phyloP scores from a whole-genome alignment of 2,329 filamentous ascomycete genomes.

The Arthrinium puccinioides region DNA sequence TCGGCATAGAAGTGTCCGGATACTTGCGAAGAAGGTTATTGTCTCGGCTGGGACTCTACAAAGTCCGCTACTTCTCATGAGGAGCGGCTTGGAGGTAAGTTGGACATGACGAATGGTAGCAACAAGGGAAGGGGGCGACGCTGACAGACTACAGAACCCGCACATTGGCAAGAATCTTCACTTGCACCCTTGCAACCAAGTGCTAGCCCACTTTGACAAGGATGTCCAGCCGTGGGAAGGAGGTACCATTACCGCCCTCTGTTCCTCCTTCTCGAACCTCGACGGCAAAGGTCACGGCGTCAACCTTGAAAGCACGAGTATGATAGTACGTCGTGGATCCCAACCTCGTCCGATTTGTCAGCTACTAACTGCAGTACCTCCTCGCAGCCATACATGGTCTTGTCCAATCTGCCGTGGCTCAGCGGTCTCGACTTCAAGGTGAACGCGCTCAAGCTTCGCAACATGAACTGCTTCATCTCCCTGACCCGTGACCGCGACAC shows the following conservation, averaged over 20 bases:
- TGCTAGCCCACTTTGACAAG: constrained; percentile 59
- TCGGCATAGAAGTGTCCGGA: constrained; percentile 52
- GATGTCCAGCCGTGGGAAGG: constrained; percentile 69
- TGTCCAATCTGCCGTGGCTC: constrained; percentile 60
- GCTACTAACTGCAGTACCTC: no score
- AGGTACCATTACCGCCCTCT: constrained; percentile 71
- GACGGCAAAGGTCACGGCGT: constrained; percentile 74
- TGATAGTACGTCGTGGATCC: constrained; percentile 42
- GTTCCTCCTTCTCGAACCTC: constrained; percentile 71
- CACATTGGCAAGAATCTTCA: constrained; percentile 79
- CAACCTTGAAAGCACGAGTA: constrained; percentile 71
- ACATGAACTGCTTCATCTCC: constrained; percentile 65
- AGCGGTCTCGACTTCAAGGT: constrained; percentile 65
- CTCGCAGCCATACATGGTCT: constrained; percentile 52
- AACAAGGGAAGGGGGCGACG: no score
- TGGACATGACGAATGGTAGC: no score
- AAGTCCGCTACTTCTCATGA: constrained; percentile 67
- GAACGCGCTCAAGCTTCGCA: constrained; percentile 58
- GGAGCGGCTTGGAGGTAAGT: constrained; percentile 65
- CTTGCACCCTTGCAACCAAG: constrained; percentile 64
- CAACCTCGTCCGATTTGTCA: no score
- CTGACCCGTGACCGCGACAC: constrained; percentile 70
- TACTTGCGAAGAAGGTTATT: constrained; percentile 76
- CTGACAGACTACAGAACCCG: constrained; percentile 46
- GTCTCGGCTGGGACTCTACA: constrained; percentile 71